phyloP scores from a whole-genome alignment of 352 stramenopile species.

The Pythium sukuiense region DNA sequence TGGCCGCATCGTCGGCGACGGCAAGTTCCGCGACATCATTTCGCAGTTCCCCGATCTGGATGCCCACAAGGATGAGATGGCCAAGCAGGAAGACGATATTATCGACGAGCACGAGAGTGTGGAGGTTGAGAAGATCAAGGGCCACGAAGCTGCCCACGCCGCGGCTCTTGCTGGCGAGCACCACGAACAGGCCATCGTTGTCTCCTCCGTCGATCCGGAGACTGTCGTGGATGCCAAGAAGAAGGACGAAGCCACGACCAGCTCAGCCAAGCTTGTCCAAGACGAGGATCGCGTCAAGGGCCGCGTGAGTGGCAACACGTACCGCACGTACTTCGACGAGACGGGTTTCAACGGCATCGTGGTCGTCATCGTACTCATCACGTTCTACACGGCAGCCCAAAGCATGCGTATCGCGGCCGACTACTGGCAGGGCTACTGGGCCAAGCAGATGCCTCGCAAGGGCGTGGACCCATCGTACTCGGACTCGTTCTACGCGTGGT shows the following conservation, averaged over 20 bases:
- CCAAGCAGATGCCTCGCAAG: constrained; percentile 20
- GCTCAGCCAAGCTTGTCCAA: constrained; percentile 15
- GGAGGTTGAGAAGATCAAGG: too few species aligned
- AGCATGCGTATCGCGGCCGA: constrained; percentile 6
- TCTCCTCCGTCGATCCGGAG: too few species aligned
- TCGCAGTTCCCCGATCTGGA: constrained; percentile 27
- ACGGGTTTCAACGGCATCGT: constrained; percentile 24
- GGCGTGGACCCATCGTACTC: constrained; percentile 6
- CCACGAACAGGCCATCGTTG: too few species aligned
- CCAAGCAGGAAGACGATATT: constrained; percentile 11
- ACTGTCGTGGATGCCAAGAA: not conserved
- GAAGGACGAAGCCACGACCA: not conserved
- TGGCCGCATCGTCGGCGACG: constrained; percentile 30
- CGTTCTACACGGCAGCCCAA: constrained; percentile 5
- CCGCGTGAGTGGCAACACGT: constrained; percentile 18
- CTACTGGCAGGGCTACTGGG: constrained; percentile 26
- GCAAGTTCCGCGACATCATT: constrained; percentile 26
- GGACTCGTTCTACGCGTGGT: constrained; percentile 18
- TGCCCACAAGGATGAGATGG: not conserved
- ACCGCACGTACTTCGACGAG: constrained; percentile 26
- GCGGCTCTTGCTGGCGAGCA: too few species aligned
- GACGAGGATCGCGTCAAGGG: constrained; percentile 27
- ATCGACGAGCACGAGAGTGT: constrained; percentile 22
- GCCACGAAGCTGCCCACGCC: too few species aligned
- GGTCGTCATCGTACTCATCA: not conserved